phyloP scores from a whole-genome alignment of 2,329 filamentous ascomycete species.

The Aspergillus fumigatus region DNA sequence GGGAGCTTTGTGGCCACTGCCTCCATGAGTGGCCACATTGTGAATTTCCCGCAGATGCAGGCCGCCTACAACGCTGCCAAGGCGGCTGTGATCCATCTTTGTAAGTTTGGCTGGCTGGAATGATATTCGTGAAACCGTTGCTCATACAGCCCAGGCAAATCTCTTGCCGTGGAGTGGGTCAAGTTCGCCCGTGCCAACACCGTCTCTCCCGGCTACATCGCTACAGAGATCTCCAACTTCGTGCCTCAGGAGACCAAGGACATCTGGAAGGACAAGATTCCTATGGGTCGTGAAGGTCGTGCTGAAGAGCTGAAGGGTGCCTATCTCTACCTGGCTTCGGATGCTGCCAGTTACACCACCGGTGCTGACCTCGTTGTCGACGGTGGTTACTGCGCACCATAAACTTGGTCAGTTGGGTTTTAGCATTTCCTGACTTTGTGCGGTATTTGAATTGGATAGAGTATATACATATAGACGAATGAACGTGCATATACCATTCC shows the following conservation, averaged over 20 bases:
- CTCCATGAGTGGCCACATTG: slow-evolving; percentile 73
- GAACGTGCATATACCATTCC: neutral
- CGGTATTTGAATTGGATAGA: neutral
- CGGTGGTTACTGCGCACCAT: slow-evolving; percentile 57
- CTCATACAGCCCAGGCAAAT: slow-evolving; percentile 49
- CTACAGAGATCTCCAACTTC: slow-evolving; percentile 67
- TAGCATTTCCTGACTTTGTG: neutral
- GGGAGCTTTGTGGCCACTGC: slow-evolving; percentile 76
- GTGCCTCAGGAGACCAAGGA: slow-evolving; percentile 62
- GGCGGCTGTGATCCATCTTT: slow-evolving; percentile 53
- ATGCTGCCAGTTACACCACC: slow-evolving; percentile 79
- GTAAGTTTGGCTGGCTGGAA: slow-evolving; percentile 41
- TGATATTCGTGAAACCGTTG: neutral
- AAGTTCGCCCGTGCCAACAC: slow-evolving; percentile 69
- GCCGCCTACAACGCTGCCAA: slow-evolving; percentile 70
- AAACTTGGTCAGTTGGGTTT: neutral
- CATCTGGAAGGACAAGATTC: slow-evolving; percentile 73
- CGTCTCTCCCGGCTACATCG: slow-evolving; percentile 71
- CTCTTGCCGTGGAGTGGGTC: slow-evolving; percentile 71
- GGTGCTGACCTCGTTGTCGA: slow-evolving; percentile 70
- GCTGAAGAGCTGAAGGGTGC: slow-evolving; percentile 75
- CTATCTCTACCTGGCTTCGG: slow-evolving; percentile 75
- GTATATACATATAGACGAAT: slow-evolving; percentile 5
- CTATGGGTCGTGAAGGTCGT: slow-evolving; percentile 71
- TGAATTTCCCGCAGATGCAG: slow-evolving; percentile 72